Evolutionary conservation across 148 eudicot species (phyloP), one percentile per base, ranked within the genome.

Genomic region (Amaranthus palmeri): DNA sequence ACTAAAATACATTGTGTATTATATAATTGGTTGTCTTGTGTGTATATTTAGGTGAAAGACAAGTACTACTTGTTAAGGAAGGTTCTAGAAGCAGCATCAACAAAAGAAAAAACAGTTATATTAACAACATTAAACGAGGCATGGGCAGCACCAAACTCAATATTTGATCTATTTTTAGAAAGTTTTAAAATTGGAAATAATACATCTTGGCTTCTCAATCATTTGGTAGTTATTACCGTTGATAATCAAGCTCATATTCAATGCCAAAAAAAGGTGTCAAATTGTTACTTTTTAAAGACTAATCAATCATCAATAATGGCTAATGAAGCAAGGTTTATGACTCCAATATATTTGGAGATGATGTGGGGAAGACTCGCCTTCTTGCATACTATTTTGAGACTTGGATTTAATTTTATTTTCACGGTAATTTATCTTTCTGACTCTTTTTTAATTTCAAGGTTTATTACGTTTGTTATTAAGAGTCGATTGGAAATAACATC

Each of bases 61-160:
- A 46, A 74, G 51, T 59, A 74, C 40, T 48, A 67, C 4, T 67
- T 62, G n/a, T 15, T 70, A 25, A 69, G 73, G 13, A 71, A 54
- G 25, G 79, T 72, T 8, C 52, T 80, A 54, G 54, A 75, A 10
- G 69, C 66, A 36, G 72, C 79, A 42, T 60, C 82, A 43, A 80
- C 73, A 4, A 41, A 59, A 6, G 79, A 80, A 10, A 66, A 80
- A 6, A 80, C 79, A 7, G 82, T 80, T 4, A 80, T 80, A 53
- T n/a, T 75, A 54, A 75, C 79, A 66, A 75, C 76, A 7, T 71
- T 75, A 46, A 80, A 80, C 7, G 69, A 80, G 49, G 82, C 82
- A 60, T 75, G 76, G 79, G 71, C 79, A 2, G 72, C 46, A 7
- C 82, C 82, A 12, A 67, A 67, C 65, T 75, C 81, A 0, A 71